A percentile compares a stretch with the other conserved stretches of the same genome.
Evolutionary conservation across 2,329 filamentous ascomycete species (phyloP).

Genomic region (Aspergillus alliaceus): DNA sequence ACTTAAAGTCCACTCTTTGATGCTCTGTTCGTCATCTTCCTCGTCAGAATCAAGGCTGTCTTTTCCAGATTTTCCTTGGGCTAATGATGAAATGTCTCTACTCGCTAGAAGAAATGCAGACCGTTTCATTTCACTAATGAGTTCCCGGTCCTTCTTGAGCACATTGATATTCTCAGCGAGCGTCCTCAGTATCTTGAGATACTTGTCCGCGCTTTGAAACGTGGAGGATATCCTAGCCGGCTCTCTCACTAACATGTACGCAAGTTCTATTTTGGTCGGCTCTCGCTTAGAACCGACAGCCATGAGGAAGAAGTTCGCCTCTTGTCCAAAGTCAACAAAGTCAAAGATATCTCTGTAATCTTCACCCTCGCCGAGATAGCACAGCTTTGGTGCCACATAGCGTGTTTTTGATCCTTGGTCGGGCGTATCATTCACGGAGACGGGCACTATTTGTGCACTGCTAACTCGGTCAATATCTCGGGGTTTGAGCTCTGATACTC

Average conservation of each 20-base stretch:
- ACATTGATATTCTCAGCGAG: constrained; percentile 70
- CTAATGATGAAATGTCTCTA: constrained; percentile 61
- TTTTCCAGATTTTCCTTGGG: constrained; percentile 17
- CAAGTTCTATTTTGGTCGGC: constrained; percentile 83
- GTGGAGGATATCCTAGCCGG: constrained; percentile 78
- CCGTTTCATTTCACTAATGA: constrained; percentile 73
- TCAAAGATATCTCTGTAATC: constrained; percentile 91
- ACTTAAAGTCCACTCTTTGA: constrained; percentile 78
- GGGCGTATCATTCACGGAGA: constrained; percentile 39
- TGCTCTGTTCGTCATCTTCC: constrained; percentile 63
- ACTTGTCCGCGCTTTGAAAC: constrained; percentile 80
- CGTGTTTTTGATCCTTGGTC: constrained; percentile 49
- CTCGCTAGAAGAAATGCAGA: constrained; percentile 81
- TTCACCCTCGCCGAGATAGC: constrained; percentile 73
- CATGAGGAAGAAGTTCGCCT: constrained; percentile 85
- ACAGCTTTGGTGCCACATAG: constrained; percentile 68
- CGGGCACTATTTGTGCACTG: constrained; percentile 70
- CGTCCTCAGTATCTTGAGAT: constrained; percentile 76
- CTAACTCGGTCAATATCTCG: constrained; percentile 61
- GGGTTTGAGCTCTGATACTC: constrained; percentile 70
- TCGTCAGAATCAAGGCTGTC: constrained; percentile 30
- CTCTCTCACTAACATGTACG: constrained; percentile 77
- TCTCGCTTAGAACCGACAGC: constrained; percentile 89
- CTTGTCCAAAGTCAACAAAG: constrained; percentile 88
- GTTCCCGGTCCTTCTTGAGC: constrained; percentile 74